Evolutionary conservation across 495 filamentous ascomycete species (phyloP).

Genomic region (Daldinia grandis): DNA sequence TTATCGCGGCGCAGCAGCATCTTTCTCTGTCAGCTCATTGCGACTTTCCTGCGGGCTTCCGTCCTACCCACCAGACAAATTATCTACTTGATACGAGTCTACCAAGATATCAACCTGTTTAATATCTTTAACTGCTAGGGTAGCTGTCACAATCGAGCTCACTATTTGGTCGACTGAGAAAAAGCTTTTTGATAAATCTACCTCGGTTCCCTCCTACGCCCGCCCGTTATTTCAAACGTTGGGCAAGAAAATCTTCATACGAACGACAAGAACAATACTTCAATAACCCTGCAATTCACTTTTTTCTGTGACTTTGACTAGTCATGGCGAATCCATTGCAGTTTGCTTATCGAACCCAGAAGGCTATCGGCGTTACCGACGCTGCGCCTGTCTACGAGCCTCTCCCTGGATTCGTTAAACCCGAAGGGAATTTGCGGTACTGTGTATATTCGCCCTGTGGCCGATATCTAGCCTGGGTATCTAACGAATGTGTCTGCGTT

Average conservation of each 20-base stretch:
- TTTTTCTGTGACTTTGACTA: slow-evolving; percentile 78
- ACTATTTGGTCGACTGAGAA: slow-evolving; percentile 21
- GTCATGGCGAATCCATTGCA: slow-evolving; percentile 90
- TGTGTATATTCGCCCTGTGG: slow-evolving; percentile 94
- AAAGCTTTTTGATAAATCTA: slow-evolving; percentile 39
- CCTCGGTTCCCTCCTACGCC: slow-evolving; percentile 16
- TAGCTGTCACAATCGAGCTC: background rate
- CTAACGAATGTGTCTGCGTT: slow-evolving; percentile 84
- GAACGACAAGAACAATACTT: slow-evolving; percentile 41
- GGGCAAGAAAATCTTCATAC: slow-evolving; percentile 38
- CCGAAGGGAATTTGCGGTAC: slow-evolving; percentile 93
- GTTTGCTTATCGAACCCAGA: slow-evolving; percentile 94
- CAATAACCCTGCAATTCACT: slow-evolving; percentile 31
- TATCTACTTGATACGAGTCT: slow-evolving; percentile 11
- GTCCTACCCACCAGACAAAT: slow-evolving; percentile 2
- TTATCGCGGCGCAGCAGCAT: slow-evolving; percentile 20
- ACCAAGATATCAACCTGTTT: slow-evolving; percentile 7
- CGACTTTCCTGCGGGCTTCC: slow-evolving; percentile 15
- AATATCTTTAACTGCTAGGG: slow-evolving; percentile 21
- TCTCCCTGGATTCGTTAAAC: slow-evolving; percentile 84
- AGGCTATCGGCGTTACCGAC: slow-evolving; percentile 92
- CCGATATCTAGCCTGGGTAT: slow-evolving; percentile 94
- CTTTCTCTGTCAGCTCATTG: slow-evolving; percentile 7
- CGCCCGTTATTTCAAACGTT: slow-evolving; percentile 1
- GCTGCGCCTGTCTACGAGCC: slow-evolving; percentile 86